These are phyloP conservation scores for Sporormia fimetaria DNA, from an alignment of 495 filamentous ascomycete species.

Conservation along the genomic window DNA sequence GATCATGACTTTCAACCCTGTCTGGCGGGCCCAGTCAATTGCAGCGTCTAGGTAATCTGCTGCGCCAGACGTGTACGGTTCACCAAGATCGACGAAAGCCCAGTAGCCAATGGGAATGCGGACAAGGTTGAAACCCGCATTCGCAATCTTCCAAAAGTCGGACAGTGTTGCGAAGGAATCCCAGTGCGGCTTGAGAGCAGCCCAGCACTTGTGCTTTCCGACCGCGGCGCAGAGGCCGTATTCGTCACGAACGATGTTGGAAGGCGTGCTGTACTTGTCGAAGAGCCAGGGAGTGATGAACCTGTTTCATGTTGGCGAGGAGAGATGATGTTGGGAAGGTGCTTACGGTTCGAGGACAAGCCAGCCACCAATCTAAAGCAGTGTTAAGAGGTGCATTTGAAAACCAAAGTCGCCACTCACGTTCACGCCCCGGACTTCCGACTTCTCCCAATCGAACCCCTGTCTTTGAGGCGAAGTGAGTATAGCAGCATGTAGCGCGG, in stretches of 20 bases:
- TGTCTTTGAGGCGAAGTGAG: too few relatives aligned
- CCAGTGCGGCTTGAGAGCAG: constrained; percentile 57
- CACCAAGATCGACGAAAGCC: constrained; percentile 36
- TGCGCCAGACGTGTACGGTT: constrained; percentile 39
- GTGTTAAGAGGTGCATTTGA: too few relatives aligned
- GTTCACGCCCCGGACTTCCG: constrained; percentile 35
- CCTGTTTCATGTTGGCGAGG: too few relatives aligned
- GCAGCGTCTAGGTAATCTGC: constrained; percentile 38
- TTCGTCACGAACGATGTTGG: constrained; percentile 35
- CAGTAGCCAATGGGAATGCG: constrained; percentile 42
- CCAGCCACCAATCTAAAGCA: constrained; percentile 37
- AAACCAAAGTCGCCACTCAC: too few relatives aligned
- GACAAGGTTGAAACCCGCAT: constrained; percentile 39
- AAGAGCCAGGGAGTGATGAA: too few relatives aligned
- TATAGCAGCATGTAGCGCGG: too few relatives aligned
- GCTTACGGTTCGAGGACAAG: constrained; percentile 33
- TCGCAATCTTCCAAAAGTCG: constrained; percentile 37
- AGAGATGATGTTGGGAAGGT: too few relatives aligned
- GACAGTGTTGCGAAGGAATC: constrained; percentile 29
- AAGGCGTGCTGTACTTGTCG: constrained; percentile 35
- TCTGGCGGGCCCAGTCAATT: constrained; percentile 37
- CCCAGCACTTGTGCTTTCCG: constrained; percentile 46
- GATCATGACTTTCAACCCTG: constrained; percentile 38
- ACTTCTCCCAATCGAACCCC: constrained; percentile 26
- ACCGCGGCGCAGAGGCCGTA: constrained; percentile 43